Evolutionary conservation across 768 basidiomycete genomes (phyloP), one percentile per base, ranked within the genome.

Genomic region (Serendipita vermifera): DNA sequence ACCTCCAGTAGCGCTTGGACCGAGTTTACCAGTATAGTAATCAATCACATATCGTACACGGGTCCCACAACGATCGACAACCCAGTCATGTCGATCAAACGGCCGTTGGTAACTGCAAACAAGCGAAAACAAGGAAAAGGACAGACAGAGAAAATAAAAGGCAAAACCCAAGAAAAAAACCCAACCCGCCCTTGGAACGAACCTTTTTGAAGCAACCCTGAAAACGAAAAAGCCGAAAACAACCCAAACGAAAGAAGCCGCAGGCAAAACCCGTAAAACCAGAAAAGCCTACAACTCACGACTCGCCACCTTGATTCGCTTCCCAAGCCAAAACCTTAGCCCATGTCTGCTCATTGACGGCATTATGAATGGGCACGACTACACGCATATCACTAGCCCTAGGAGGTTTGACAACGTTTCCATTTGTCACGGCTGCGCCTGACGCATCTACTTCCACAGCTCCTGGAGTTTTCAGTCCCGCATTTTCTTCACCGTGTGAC

Each of bases 311-410:
- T 64, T 81, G 76, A 2, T 83, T 82, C 9, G 70, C 69, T 67
- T 93, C 90, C 90, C 90, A 94, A 59, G 77, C 77, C 67, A 87
- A 65, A 24, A 94, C 75, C 68, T 90, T 84, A 17, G 73, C 70
- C 90, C 90, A 94, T 2, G 87, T 85, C 55, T 83, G 81, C 70
- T 98, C 96, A 67, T 51, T 99, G 55, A 98, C 96, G 33, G 94
- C 94, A 65, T 99, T 99, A 70, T 99, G 96, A 51, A 99, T 99
- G 13, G 93, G 94, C 20, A 99, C 91, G 64, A 99, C 84, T 27
- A 88, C 85, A 64, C 78, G 81, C 93, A 98, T 97, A 71, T 98
- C 94, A n/a, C 75, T 66, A 20, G 85, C 77, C 29, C 82, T 76
- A 3, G 93, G 93, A 55, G 84, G 31, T 29, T 51, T 51, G 14